Conservation (phyloP, 2,329 filamentous ascomycete species). For the Seiridium unicorne region DNA sequence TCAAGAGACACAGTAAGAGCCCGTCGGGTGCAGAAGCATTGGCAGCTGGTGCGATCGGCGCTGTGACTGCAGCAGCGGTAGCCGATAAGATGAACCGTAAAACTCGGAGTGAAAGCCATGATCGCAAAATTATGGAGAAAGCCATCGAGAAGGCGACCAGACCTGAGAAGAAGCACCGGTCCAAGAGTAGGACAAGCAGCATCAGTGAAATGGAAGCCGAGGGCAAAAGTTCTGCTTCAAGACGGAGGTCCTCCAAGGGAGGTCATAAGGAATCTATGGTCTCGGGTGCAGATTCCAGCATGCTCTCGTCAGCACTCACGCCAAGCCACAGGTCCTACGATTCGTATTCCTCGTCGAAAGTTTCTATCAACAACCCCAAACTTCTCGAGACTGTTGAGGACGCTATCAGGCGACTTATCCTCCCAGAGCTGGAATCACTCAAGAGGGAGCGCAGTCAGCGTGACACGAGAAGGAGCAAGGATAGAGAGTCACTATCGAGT, state of each 20-base stretch:
- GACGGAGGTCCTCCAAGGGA: slow-evolving; percentile 50
- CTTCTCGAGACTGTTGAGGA: slow-evolving; percentile 90
- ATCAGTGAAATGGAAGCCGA: slow-evolving; percentile 46
- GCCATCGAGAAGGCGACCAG: slow-evolving; percentile 38
- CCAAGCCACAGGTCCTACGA: slow-evolving; percentile 56
- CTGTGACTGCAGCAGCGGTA: slow-evolving; percentile 35
- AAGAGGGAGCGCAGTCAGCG: slow-evolving; percentile 86
- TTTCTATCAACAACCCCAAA: slow-evolving; percentile 89
- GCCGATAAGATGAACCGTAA: slow-evolving; percentile 44
- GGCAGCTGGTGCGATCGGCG: slow-evolving; percentile 35
- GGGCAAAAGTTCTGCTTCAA: slow-evolving; percentile 35
- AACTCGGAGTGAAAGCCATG: slow-evolving; percentile 40
- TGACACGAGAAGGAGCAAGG: slow-evolving; percentile 47
- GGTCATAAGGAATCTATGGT: slow-evolving; percentile 51
- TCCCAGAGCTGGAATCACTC: slow-evolving; percentile 87
- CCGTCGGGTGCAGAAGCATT: slow-evolving; percentile 38
- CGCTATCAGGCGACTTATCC: slow-evolving; percentile 82
- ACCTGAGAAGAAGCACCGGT: slow-evolving; percentile 47
- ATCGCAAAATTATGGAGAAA: slow-evolving; percentile 33
- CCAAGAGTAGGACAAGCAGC: slow-evolving; percentile 51
- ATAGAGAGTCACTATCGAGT: slow-evolving; percentile 62
- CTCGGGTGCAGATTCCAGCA: slow-evolving; percentile 53
- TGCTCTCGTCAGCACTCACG: slow-evolving; percentile 52
- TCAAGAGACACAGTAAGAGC: slow-evolving; percentile 40
- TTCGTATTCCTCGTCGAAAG: slow-evolving; percentile 55